These are phyloP conservation scores for Phytophthora fragariae DNA, from an alignment of 352 stramenopile species.

Conservation along the genomic window DNA sequence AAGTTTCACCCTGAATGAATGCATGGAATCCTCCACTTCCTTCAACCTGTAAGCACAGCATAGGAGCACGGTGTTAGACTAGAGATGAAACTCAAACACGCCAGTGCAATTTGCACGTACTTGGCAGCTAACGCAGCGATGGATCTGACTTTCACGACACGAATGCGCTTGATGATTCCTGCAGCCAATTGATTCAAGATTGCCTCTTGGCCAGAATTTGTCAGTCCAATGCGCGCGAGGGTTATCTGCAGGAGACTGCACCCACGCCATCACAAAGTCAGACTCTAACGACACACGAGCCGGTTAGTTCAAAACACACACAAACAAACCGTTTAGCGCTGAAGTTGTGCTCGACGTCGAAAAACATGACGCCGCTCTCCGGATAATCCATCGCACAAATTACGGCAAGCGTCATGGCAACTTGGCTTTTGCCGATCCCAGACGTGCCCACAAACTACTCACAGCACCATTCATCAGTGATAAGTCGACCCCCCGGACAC, in stretches of 20 bases:
- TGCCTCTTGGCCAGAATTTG: constrained; percentile 15
- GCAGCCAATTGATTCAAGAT: constrained; percentile 34
- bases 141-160: constrained; percentile 49
- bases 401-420: constrained; percentile 78
- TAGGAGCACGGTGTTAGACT: background rate
- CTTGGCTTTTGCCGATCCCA: constrained; percentile 81
- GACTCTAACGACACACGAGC: background rate
- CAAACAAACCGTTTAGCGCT: constrained; percentile 64
- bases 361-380: constrained; percentile 63
- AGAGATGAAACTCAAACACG: background rate
- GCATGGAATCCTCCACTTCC: constrained; percentile 56
- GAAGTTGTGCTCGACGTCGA: constrained; percentile 80
- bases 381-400: constrained; percentile 73
- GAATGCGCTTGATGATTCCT: constrained; percentile 51
- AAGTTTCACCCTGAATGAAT: constrained; percentile 60
- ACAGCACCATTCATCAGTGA: constrained; percentile 11
- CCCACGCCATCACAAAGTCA: background rate
- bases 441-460: constrained; percentile 71
- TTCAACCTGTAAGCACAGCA: constrained; percentile 54
- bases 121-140: constrained; percentile 51
- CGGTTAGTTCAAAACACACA: too few species aligned
- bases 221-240: constrained; percentile 38
- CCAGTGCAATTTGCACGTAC: constrained; percentile 32
- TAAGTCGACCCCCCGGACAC: constrained; percentile 8
- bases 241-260: constrained; percentile 62